phyloP scores from a whole-genome alignment of 306 rosid genomes.

The Gleditsia sinensis region DNA sequence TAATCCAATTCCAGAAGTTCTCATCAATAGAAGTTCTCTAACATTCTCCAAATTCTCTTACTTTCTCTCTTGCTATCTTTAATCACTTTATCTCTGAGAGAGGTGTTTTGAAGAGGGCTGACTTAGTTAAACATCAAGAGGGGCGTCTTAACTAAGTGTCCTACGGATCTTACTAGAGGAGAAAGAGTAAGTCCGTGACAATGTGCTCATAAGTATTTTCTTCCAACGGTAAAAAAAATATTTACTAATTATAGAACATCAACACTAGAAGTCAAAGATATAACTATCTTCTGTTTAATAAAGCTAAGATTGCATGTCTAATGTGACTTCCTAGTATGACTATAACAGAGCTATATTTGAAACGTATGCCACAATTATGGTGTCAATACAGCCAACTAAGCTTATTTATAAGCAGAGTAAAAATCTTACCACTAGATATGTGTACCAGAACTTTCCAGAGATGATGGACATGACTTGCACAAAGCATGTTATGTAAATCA shows the following conservation, averaged over 20 bases:
- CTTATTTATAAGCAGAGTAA: slow-evolving; percentile 13
- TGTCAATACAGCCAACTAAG: slow-evolving; percentile 9
- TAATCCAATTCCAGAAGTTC: too few relatives aligned
- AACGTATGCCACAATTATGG: background rate
- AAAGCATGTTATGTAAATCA: slow-evolving; percentile 90
- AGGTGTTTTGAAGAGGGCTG: too few relatives aligned
- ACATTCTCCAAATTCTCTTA: too few relatives aligned
- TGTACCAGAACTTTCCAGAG: slow-evolving; percentile 92
- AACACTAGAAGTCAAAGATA: background rate
- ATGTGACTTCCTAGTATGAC: background rate
- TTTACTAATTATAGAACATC: background rate
- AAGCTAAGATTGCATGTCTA: background rate
- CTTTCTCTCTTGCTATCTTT: too few relatives aligned
- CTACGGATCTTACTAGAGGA: too few relatives aligned
- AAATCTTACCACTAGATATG: slow-evolving; percentile 79
- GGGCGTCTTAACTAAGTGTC: too few relatives aligned
- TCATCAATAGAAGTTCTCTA: too few relatives aligned
- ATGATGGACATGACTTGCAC: slow-evolving; percentile 90
- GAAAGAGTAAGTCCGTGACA: too few relatives aligned
- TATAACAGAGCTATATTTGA: slow-evolving; percentile 10
- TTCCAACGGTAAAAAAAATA: slow-evolving; percentile 4
- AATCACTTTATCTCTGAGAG: too few relatives aligned
- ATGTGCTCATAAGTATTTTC: background rate
- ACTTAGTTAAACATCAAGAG: too few relatives aligned
- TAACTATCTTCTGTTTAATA: background rate